phyloP scores from a whole-genome alignment of 257 asterid genomes.

The Paulownia fortunei region DNA sequence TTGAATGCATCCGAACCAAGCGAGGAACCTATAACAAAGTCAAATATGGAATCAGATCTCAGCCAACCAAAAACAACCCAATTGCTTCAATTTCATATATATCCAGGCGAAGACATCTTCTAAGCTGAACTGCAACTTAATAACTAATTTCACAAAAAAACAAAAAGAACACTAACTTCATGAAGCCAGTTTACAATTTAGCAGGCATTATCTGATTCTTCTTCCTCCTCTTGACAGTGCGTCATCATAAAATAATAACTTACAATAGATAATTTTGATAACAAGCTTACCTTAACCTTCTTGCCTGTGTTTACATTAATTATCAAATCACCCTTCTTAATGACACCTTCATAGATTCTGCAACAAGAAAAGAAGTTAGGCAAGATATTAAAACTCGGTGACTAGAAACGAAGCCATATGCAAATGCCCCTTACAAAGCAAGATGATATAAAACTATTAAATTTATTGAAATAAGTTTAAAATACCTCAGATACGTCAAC shows the following conservation, averaged over 20 bases:
- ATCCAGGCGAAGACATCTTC: not conserved
- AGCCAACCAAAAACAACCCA: conserved; percentile 3
- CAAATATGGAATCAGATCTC: conserved; percentile 25
- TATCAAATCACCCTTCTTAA: conserved; percentile 94
- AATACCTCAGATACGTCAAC: conserved; percentile 89
- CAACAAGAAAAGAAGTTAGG: conserved; percentile 30
- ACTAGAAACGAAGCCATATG: conserved; percentile 9
- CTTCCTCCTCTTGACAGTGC: not conserved
- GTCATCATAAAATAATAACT: not conserved
- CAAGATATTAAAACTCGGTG: not conserved
- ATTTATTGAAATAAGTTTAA: not conserved
- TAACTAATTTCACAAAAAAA: not conserved
- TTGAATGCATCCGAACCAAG: conserved; percentile 95
- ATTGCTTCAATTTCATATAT: conserved; percentile 17
- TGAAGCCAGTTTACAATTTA: not conserved
- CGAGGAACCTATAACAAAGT: conserved; percentile 82
- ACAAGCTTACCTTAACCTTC: conserved; percentile 80
- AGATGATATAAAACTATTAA: not conserved
- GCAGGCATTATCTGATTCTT: conserved; percentile 15
- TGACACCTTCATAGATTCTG: conserved; percentile 95
- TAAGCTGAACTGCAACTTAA: not conserved
- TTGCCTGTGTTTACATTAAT: conserved; percentile 88
- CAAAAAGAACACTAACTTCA: not conserved
- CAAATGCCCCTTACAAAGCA: conserved; percentile 8
- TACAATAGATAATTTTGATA: not conserved